These are phyloP conservation scores for Huntiella decipiens DNA, from an alignment of 2,329 filamentous ascomycete genomes.

Conservation along the genomic window DNA sequence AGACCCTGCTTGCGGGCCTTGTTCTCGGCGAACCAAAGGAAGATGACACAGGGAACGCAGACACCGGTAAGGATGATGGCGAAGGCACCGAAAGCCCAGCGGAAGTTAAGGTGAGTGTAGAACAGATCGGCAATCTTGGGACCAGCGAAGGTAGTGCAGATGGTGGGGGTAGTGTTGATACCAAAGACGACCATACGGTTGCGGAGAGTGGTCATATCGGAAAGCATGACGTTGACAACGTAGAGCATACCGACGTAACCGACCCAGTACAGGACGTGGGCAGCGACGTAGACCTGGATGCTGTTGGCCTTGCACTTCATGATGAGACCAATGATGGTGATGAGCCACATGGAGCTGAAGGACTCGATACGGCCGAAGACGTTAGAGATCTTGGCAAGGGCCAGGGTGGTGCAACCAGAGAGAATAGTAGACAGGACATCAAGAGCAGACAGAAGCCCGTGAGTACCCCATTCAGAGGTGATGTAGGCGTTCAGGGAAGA, in stretches of 20 bases:
- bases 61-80: slow-evolving; percentile 39
- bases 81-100: slow-evolving; percentile 41
- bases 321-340: slow-evolving; percentile 34
- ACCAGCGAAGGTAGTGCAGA: slow-evolving; percentile 27
- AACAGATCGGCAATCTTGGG: slow-evolving; percentile 23
- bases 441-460: slow-evolving; percentile 48
- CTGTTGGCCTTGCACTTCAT: slow-evolving; percentile 43
- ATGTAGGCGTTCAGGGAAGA: slow-evolving; percentile 41
- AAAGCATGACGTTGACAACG: slow-evolving; percentile 23
- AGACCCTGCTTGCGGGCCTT: slow-evolving; percentile 32
- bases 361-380: slow-evolving; percentile 30
- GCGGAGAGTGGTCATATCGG: slow-evolving; percentile 24
- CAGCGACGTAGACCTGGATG: slow-evolving; percentile 39
- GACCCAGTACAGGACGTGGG: slow-evolving; percentile 44
- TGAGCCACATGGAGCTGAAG: slow-evolving; percentile 23
- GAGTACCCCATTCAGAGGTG: slow-evolving; percentile 43
- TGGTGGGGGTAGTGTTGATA: slow-evolving; percentile 24
- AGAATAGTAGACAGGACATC: slow-evolving; percentile 36
- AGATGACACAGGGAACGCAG: slow-evolving; percentile 19
- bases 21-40: slow-evolving; percentile 21
- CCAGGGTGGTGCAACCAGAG: slow-evolving; percentile 21
- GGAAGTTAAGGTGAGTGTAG: slow-evolving; percentile 21
- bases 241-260: slow-evolving; percentile 28
- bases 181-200: slow-evolving; percentile 26
- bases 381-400: slow-evolving; percentile 29